Percentiles rank a stretch among this genome's conserved stretches.
These are phyloP conservation scores for Nannizziopsis barbatae DNA, from an alignment of 2,329 filamentous ascomycete species.

Conservation along the genomic window DNA sequence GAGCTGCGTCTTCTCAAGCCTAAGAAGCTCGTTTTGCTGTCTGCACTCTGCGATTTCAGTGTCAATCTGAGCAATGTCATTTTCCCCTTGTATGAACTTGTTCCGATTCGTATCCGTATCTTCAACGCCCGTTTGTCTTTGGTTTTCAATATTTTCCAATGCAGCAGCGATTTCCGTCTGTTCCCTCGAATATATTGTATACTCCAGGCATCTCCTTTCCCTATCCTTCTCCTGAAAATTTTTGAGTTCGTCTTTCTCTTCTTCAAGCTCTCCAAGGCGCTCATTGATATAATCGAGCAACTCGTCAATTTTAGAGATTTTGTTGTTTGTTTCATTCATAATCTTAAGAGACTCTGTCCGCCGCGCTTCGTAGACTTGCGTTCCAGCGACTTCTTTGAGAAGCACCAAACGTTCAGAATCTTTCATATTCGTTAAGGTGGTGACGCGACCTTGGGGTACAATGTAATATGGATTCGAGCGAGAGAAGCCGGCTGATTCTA, in stretches of 20 bases:
- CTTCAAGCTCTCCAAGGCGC: constrained; percentile 76
- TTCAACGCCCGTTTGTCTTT: constrained; percentile 69
- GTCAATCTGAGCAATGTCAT: constrained; percentile 65
- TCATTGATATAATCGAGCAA: constrained; percentile 85
- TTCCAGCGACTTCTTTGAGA: constrained; percentile 95
- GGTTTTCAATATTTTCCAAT: constrained; percentile 71
- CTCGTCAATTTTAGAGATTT: constrained; percentile 88
- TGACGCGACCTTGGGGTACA: constrained; percentile 92
- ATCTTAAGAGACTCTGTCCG: constrained; percentile 89
- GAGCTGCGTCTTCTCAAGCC: constrained; percentile 72
- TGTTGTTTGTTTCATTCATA: constrained; percentile 92
- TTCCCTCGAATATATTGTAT: constrained; percentile 84
- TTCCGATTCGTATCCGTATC: constrained; percentile 71
- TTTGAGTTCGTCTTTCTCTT: constrained; percentile 91
- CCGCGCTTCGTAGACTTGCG: constrained; percentile 89
- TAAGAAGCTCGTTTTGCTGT: constrained; percentile 72
- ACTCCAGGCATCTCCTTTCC: constrained; percentile 82
- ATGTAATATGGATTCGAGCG: constrained; percentile 98
- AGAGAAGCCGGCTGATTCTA: constrained; percentile 93
- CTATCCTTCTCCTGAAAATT: constrained; percentile 92
- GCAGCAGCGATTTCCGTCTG: constrained; percentile 66
- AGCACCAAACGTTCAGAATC: constrained; percentile 80
- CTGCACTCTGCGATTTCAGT: constrained; percentile 66
- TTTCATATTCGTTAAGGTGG: constrained; percentile 96
- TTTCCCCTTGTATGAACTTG: constrained; percentile 65